Evolutionary conservation across 805 yeast genomes (phyloP).

Genomic region (Komagataella pseudopastoris): DNA sequence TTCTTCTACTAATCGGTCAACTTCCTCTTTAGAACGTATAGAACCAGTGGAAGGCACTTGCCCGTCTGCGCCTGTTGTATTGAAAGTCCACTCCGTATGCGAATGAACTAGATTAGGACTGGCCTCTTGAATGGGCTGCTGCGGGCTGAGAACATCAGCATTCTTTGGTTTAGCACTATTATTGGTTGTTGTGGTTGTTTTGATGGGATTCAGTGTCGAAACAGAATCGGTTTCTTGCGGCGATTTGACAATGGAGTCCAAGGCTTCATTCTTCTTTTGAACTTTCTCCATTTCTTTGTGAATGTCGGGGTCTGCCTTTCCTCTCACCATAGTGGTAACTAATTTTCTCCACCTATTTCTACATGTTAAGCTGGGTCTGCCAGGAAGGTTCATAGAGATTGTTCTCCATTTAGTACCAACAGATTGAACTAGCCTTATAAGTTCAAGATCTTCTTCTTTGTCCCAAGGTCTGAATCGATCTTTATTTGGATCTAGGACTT

Average conservation of each 20-base stretch:
- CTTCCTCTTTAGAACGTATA: conserved; percentile 39
- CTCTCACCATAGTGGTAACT: conserved; percentile 60
- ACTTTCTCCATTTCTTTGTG: conserved; percentile 45
- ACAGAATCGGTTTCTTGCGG: background rate
- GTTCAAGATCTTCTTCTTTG: conserved; percentile 55
- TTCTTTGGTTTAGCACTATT: background rate
- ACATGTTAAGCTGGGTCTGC: conserved; percentile 82
- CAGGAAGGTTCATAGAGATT: conserved; percentile 54
- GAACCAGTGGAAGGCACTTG: conserved; percentile 31
- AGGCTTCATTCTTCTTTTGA: conserved; percentile 12
- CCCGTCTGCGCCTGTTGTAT: conserved; percentile 31
- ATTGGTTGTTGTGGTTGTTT: background rate
- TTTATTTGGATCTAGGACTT: conserved; percentile 71
- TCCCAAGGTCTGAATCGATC: conserved; percentile 75
- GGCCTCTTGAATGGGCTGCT: background rate
- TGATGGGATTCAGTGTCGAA: background rate
- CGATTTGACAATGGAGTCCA: conserved; percentile 1
- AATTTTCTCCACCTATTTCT: conserved; percentile 88
- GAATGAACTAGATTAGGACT: background rate
- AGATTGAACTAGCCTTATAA: conserved; percentile 52
- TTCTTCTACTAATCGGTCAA: conserved; percentile 40
- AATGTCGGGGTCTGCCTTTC: conserved; percentile 42
- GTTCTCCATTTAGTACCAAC: conserved; percentile 87
- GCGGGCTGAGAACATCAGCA: background rate
- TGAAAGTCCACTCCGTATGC: conserved; percentile 49